Evolutionary conservation across 2,329 filamentous ascomycete species (phyloP), one percentile per base, ranked within the genome.

Genomic region (Beauveria scarabaeidicola): DNA sequence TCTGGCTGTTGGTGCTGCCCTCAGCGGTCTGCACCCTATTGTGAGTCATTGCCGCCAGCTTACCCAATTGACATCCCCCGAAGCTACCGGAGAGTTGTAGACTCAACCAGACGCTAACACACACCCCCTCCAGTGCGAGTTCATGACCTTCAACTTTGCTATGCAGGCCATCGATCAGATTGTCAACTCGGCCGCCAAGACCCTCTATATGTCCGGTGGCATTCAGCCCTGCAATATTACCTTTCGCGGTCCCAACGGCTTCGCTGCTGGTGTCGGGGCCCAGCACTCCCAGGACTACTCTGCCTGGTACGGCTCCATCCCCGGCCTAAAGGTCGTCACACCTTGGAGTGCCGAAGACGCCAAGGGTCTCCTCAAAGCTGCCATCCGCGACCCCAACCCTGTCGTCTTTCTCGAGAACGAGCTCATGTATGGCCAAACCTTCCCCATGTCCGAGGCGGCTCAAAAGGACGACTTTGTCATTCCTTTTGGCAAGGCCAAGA

Each of bases 91-190:
- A 27, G 32, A 57, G 46, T 36, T 48, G 11, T n/a, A 17, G 5
- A 50, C 10, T 46, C 17, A 10, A 27, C 11, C 32, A 15, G 11
- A 13, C 32, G 55, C 61, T 59, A 54, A 63, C 48, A 41, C 52
- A 21, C 29, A 21, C 25, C 36, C 32, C 25, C 19, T 63, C 9
- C 66, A 94, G 90, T 94, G 89, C 84, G 94, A 99, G 81, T 99
- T 99, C 84, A 99, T 99, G 94, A 99, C 94, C 71, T 97, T 96
- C 86, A 99, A 99, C 85, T 97, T 97, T 74, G 93, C 94, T 76
- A 99, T 99, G 94, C 94, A 99, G 81, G 91, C 94, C 74, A 99
- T 99, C 77, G 94, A 99, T 76, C 94, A 99, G 77, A 90, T 99
- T 74, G 92, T 99, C 85, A 99, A 99, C 86, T 97, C 93, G 53